Conservation (phyloP, 1,139 yeast genomes). For the Yamadazyma mexicana region DNA sequence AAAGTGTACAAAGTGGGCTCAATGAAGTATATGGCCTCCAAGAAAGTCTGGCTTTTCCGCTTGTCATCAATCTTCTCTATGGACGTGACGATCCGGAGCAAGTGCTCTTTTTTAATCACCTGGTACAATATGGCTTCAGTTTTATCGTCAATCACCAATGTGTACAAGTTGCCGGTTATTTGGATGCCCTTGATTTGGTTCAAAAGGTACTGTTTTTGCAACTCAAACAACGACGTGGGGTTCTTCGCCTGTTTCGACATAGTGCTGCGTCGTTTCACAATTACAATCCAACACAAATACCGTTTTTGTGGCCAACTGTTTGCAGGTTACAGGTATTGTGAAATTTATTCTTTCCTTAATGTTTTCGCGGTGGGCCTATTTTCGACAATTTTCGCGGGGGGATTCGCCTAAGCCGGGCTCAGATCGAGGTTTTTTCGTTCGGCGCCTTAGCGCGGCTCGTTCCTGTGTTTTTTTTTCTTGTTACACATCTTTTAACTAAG, state of each 20-base stretch:
- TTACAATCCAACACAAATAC: not conserved
- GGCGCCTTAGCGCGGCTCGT: too few relatives aligned
- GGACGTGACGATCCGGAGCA: slow-evolving; percentile 43
- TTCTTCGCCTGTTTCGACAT: slow-evolving; percentile 18
- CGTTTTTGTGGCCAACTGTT: not conserved
- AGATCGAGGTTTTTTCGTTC: too few relatives aligned
- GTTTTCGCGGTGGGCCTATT: too few relatives aligned
- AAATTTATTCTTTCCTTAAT: too few relatives aligned
- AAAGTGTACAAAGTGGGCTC: slow-evolving; percentile 39
- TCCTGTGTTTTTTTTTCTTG: too few relatives aligned
- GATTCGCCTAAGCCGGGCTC: too few relatives aligned
- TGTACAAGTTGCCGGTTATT: slow-evolving; percentile 35
- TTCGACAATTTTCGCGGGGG: too few relatives aligned
- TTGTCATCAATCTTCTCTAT: slow-evolving; percentile 39
- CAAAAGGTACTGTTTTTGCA: slow-evolving; percentile 38
- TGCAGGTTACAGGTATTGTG: too few relatives aligned
- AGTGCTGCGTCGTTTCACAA: not conserved
- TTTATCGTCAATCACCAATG: slow-evolving; percentile 38
- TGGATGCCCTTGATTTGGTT: slow-evolving; percentile 36
- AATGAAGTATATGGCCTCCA: slow-evolving; percentile 44
- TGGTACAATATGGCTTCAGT: slow-evolving; percentile 36
- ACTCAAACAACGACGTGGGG: slow-evolving; percentile 32
- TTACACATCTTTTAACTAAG: too few relatives aligned
- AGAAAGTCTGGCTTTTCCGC: slow-evolving; percentile 36
- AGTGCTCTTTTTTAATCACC: slow-evolving; percentile 37